Evolutionary conservation across 1,284 basidiomycete genomes (phyloP).

Genomic region (Moesziomyces sp.): DNA sequence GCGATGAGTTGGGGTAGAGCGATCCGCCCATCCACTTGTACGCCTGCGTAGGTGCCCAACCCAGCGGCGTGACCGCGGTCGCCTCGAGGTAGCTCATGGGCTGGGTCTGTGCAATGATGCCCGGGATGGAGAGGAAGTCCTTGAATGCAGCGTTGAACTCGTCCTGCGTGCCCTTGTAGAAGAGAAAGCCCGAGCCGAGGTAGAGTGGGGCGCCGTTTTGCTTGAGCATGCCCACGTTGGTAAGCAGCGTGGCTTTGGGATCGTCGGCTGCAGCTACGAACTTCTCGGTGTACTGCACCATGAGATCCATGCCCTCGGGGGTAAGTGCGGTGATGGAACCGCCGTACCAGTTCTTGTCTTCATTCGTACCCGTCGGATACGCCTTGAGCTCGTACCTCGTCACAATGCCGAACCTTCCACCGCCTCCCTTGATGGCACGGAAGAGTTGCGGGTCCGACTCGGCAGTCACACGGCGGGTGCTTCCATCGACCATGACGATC

Average conservation of each 20-base stretch:
- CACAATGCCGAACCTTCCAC: slow-evolving; percentile 51
- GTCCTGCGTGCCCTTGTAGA: slow-evolving; percentile 22
- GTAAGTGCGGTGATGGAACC: slow-evolving; percentile 18
- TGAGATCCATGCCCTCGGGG: slow-evolving; percentile 4
- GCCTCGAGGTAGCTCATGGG: slow-evolving; percentile 28
- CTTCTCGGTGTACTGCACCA: slow-evolving; percentile 20
- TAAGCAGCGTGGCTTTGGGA: slow-evolving; percentile 22
- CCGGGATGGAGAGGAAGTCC: slow-evolving; percentile 25
- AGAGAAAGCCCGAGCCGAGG: slow-evolving; percentile 16
- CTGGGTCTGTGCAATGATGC: slow-evolving; percentile 5
- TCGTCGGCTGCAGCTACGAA: slow-evolving; percentile 28
- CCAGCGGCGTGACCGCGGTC: slow-evolving; percentile 11
- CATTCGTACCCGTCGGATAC: slow-evolving; percentile 13
- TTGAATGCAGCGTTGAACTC: slow-evolving; percentile 15
- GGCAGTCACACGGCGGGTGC: slow-evolving; percentile 3
- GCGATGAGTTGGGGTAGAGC: slow-evolving; percentile 16
- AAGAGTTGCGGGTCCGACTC: slow-evolving; percentile 21
- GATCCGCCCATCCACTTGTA: slow-evolving; percentile 42
- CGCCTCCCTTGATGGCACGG: slow-evolving; percentile 47
- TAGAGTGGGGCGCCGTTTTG: slow-evolving; percentile 2
- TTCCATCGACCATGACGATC: slow-evolving; percentile 31
- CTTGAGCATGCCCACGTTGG: slow-evolving; percentile 32
- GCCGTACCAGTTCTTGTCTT: slow-evolving; percentile 35
- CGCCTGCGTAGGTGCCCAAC: slow-evolving; percentile 14
- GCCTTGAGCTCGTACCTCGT: slow-evolving; percentile 31